Percentiles rank a stretch among this genome's conserved stretches.
Evolutionary conservation across 192 early-diverging fungal species (phyloP).

Genomic region (Lobosporangium transversale): DNA sequence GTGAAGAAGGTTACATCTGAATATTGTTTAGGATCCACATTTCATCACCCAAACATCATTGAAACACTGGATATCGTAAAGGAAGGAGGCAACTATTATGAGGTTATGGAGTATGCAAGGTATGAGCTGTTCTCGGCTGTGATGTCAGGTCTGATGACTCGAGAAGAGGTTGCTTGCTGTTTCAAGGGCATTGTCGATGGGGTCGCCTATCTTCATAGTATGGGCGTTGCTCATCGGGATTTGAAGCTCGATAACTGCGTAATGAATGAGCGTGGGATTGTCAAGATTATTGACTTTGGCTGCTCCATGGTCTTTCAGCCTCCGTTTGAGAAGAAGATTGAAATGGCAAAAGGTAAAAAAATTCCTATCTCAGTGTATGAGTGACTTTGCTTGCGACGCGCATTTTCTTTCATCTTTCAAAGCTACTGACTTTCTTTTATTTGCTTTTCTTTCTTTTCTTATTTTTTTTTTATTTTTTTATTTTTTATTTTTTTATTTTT

Average conservation of each 20-base stretch:
- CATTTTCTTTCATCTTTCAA: too few species aligned
- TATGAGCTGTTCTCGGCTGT: slow-evolving; percentile 90
- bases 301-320: slow-evolving; percentile 88
- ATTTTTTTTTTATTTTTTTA: too few species aligned
- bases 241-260: slow-evolving; percentile 92
- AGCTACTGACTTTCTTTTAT: slow-evolving; percentile 22
- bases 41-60: slow-evolving; percentile 82
- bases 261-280: slow-evolving; percentile 73
- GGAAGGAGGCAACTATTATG: slow-evolving; percentile 70
- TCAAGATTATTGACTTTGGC: slow-evolving; percentile 98
- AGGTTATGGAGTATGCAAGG: slow-evolving; percentile 93
- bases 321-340: slow-evolving; percentile 74
- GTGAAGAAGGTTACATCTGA: slow-evolving; percentile 86
- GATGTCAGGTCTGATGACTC: slow-evolving; percentile 74
- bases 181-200: slow-evolving; percentile 88
- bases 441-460: slow-evolving; percentile 52
- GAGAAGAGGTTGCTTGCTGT: slow-evolving; percentile 86
- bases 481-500: too few species aligned
- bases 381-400: neutral
- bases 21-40: slow-evolving; percentile 81
- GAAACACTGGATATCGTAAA: slow-evolving; percentile 82
- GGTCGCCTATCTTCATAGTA: slow-evolving; percentile 85
- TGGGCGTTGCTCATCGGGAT: slow-evolving; percentile 95
- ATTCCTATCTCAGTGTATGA: slow-evolving; percentile 55
- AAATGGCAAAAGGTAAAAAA: slow-evolving; percentile 63